Evolutionary conservation across 441 rosid species (phyloP), one percentile per base, ranked within the genome.

Genomic region (Erysimum cheiri): DNA sequence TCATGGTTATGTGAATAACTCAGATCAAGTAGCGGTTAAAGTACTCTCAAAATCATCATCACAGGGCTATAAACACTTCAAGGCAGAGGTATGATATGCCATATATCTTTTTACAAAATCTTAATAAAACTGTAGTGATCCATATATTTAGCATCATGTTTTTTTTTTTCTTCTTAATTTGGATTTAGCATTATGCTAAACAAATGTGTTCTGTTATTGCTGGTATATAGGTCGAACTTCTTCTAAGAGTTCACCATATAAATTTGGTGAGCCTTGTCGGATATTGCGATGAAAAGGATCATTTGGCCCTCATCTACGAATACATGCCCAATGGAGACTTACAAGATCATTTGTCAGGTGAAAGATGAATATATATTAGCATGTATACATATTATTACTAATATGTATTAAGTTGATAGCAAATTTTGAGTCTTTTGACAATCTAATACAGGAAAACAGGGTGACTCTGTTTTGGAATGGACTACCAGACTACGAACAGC

Each of bases 1-100:
- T 26, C 48, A 59, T 12, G 86, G 84, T 7, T 36, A 36, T 6
- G 26, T 80, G 11, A 46, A 53, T 31, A 69, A 65, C 2, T 8
- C 28, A 26, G 13, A 24, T 26, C 64, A 63, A 70, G 84, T 80
- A 8, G 84, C 82, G 0, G 82, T 82, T 0, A 80, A 80, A 50
- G 1, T 75, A 33, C 80, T 82, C 2, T 78, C 79, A 1, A 13
- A 46, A 58, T 39, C 55, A 29, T 82, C 85, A 41, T 65, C 60
- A 4, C 80, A 80, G 70, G 84, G 85, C 8, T 78, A 40, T 19
- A 82, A 80, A 66, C 78, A 82, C 50, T 82, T 82, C 44, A 67
- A 68, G 62, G 47, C 84, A 0, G 33, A 35, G 39, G 39, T 35
- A 35, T 35, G 39, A 35, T 2, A 35, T 35, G 39, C 39, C 3